Evolutionary conservation across 805 yeast genomes (phyloP).

Genomic region (Ascoidea asiatica): DNA sequence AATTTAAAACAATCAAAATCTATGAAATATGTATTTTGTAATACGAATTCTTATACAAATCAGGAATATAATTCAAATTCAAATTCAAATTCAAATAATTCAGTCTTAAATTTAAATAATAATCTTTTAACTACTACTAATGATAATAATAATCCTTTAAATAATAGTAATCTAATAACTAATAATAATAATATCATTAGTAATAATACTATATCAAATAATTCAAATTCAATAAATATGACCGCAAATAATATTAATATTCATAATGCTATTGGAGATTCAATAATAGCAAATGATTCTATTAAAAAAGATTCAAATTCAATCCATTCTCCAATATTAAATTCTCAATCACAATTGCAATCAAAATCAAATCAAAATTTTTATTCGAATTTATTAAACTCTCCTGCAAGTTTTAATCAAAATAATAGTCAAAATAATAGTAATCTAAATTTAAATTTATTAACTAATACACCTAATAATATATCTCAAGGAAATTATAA

Average conservation of each 20-base stretch:
- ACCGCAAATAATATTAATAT: background rate
- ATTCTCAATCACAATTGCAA: background rate
- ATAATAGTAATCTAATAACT: background rate
- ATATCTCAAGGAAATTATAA: background rate
- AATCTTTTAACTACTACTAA: background rate
- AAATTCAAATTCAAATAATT: background rate
- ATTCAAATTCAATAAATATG: background rate
- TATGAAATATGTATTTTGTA: background rate
- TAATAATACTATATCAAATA: background rate
- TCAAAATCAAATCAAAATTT: background rate
- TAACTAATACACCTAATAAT: too few species aligned
- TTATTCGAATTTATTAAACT: too few species aligned
- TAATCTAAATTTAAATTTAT: background rate
- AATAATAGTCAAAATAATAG: background rate
- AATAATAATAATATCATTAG: too few species aligned
- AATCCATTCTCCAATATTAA: background rate
- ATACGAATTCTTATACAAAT: background rate
- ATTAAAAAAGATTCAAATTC: background rate
- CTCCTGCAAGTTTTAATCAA: too few species aligned
- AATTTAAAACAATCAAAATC: background rate
- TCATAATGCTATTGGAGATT: too few species aligned
- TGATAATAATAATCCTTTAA: too few species aligned
- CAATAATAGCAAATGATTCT: too few species aligned
- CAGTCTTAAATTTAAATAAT: background rate
- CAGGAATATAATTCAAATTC: background rate